Evolutionary conservation across 495 filamentous ascomycete species (phyloP).

Genomic region (Neurospora tetrasperma): DNA sequence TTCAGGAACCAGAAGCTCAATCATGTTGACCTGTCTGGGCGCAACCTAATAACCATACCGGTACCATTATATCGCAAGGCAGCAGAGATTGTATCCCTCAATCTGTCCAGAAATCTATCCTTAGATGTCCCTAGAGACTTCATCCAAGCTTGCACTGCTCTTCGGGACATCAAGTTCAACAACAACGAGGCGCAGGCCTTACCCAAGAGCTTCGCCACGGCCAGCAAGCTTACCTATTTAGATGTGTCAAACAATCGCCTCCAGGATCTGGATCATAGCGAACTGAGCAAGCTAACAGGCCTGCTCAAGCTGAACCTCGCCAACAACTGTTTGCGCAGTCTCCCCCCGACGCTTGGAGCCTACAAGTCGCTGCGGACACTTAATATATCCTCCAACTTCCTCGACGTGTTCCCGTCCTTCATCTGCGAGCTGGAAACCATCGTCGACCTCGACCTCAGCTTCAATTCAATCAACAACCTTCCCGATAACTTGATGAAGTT

Average conservation of each 20-base stretch:
- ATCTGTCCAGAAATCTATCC: constrained; percentile 83
- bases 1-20: constrained; percentile 82
- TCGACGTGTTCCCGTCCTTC: constrained; percentile 74
- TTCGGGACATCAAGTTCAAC: constrained; percentile 90
- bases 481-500: constrained; percentile 70
- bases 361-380: constrained; percentile 70
- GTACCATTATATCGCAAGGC: constrained; percentile 88
- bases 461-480: constrained; percentile 74
- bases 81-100: constrained; percentile 86
- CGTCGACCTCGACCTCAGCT: constrained; percentile 92
- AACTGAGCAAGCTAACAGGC: constrained; percentile 50
- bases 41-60: constrained; percentile 88
- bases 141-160: constrained; percentile 79
- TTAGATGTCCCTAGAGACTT: constrained; percentile 94
- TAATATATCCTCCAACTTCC: constrained; percentile 85
- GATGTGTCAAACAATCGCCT: constrained; percentile 93
- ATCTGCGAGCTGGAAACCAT: constrained; percentile 72
- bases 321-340: constrained; percentile 71
- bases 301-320: constrained; percentile 84
- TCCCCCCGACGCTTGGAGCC: constrained; percentile 71
- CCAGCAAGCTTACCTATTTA: constrained; percentile 71
- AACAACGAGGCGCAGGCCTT: constrained; percentile 82
- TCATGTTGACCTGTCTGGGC: constrained; percentile 85
- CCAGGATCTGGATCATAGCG: constrained; percentile 74
- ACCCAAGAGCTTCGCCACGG: constrained; percentile 76